phyloP scores from a whole-genome alignment of 306 rosid genomes.

The Trifolium subterraneum region DNA sequence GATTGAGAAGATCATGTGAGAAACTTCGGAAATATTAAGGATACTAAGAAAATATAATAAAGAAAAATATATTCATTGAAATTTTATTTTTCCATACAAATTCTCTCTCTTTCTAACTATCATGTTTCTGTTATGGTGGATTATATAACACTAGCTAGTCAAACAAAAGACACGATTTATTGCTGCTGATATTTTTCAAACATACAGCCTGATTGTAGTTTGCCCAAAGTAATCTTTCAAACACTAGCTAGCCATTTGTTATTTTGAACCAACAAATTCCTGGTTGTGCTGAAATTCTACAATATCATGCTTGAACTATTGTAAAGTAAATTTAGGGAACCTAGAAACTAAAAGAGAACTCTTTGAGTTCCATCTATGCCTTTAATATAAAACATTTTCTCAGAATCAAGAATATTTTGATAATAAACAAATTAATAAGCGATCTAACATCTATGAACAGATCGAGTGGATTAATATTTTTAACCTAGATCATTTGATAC shows the following conservation, averaged over 20 bases:
- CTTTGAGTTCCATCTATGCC: not conserved
- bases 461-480: too few species aligned
- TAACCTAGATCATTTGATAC: too few species aligned
- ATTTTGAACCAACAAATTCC: not conserved
- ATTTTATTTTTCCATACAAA: not conserved
- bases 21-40: not conserved
- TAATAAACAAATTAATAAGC: not conserved
- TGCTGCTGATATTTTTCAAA: not conserved
- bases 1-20: not conserved
- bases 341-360: not conserved
- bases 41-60: not conserved
- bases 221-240: slow-evolving; percentile 5
- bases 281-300: not conserved
- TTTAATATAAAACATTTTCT: not conserved
- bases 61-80: not conserved
- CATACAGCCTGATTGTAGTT: not conserved
- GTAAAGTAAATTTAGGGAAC: not conserved
- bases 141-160: not conserved
- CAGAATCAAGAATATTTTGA: not conserved
- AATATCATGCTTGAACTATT: not conserved
- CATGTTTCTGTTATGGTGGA: not conserved
- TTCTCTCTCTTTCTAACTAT: not conserved
- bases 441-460: not conserved
- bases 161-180: not conserved
- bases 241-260: slow-evolving; percentile 4